Percentiles rank a stretch among this genome's conserved stretches.
These are phyloP conservation scores for Cinnamomum chago DNA, from an alignment of 164 flowering plant genomes.

Conservation along the genomic window DNA sequence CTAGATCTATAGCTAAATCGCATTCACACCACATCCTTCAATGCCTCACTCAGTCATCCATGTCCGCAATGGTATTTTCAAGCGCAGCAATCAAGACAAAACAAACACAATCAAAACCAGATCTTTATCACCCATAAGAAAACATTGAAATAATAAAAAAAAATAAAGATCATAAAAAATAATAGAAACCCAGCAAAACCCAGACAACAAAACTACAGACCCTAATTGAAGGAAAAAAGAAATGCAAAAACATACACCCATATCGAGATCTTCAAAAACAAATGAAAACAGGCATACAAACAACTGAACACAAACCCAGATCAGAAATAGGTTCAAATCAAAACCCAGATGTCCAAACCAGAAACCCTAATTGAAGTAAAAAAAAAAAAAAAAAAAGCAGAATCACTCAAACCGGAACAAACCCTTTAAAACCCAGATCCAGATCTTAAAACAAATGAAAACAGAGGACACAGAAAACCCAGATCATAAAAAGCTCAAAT, in stretches of 20 bases:
- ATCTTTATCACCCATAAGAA: neutral
- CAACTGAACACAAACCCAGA: neutral
- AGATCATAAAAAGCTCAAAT: no score
- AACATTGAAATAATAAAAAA: neutral
- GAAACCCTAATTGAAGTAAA: neutral
- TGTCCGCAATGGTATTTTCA: neutral
- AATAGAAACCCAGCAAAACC: no score
- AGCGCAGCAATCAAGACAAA: neutral
- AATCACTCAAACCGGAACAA: slow-evolving; percentile 1
- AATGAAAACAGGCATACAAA: neutral
- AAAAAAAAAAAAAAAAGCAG: neutral
- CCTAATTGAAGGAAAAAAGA: neutral
- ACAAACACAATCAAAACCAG: neutral
- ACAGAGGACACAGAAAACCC: no score
- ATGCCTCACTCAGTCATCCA: neutral
- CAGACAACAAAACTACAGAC: neutral
- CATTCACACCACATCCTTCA: neutral
- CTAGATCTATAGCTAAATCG: neutral
- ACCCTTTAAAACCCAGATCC: neutral
- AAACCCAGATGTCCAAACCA: neutral
- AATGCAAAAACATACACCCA: neutral
- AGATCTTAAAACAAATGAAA: neutral
- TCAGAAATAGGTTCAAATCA: neutral
- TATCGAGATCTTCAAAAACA: slow-evolving; percentile 3
- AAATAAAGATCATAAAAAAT: neutral